Evolutionary conservation across 31 red algal species (phyloP).

Genomic region (Odonthalia washingtoniensis): DNA sequence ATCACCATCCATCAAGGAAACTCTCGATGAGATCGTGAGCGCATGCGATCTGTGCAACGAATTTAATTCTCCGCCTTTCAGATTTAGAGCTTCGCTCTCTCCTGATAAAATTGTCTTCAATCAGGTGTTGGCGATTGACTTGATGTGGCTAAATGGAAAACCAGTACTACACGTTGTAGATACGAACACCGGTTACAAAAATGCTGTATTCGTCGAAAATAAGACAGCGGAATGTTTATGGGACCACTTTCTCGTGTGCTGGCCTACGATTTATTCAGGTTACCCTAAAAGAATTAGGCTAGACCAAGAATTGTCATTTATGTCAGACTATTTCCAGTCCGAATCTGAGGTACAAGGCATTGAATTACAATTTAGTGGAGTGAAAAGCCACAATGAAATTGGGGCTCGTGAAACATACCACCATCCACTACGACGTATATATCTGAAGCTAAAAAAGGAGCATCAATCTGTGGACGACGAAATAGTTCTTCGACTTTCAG

Average conservation of each 20-base stretch:
- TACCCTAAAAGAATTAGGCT: neutral
- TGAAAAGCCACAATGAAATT: constrained; percentile 57
- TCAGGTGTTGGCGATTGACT: neutral
- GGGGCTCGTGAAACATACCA: too few relatives aligned
- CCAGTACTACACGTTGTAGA: neutral
- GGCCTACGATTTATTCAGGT: constrained; percentile 4
- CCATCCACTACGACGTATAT: constrained; percentile 22
- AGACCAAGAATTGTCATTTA: neutral
- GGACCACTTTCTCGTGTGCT: neutral
- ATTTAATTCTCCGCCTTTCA: too few relatives aligned
- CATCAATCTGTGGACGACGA: constrained; percentile 23
- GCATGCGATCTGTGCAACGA: neutral
- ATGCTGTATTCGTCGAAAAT: neutral
- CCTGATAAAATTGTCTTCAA: neutral
- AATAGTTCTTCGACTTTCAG: neutral
- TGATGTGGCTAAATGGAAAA: too few relatives aligned
- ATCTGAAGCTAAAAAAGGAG: neutral
- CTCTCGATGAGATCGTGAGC: neutral
- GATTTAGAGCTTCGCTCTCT: neutral
- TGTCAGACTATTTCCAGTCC: neutral
- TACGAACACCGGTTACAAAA: neutral
- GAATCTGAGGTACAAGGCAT: constrained; percentile 3
- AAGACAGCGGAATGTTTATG: neutral
- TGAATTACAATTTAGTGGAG: neutral
- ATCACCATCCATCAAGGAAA: too few relatives aligned